phyloP scores from a whole-genome alignment of 2,329 filamentous ascomycete species.

The Aspergillus quadrilineatus region DNA sequence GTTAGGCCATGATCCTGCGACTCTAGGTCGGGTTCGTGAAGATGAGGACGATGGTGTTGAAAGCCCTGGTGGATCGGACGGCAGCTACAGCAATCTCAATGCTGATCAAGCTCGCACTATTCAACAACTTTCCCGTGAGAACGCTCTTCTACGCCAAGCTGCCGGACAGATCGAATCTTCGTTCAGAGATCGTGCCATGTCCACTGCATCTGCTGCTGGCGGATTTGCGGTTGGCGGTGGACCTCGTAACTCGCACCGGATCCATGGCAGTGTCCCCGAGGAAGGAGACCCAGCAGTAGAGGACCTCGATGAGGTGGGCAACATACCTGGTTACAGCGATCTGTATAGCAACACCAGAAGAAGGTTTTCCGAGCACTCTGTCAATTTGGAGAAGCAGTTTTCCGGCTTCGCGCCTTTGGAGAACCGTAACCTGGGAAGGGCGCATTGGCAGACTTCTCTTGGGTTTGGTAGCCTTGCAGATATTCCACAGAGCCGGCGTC shows the following conservation, averaged over 20 bases:
- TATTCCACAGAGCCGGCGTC: constrained; percentile 50
- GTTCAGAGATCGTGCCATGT: constrained; percentile 43
- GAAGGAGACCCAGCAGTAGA: constrained; percentile 46
- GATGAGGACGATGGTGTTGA: constrained; percentile 50
- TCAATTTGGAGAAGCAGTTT: constrained; percentile 43
- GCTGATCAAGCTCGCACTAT: constrained; percentile 46
- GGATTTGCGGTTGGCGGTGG: constrained; percentile 33
- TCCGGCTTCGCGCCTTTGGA: constrained; percentile 39
- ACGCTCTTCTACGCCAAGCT: constrained; percentile 48
- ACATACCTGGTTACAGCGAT: constrained; percentile 40
- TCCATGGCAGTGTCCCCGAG: constrained; percentile 44
- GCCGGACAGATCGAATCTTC: constrained; percentile 41
- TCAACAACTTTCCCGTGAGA: constrained; percentile 49
- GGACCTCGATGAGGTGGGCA: constrained; percentile 45
- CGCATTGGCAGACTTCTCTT: constrained; percentile 52
- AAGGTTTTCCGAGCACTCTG: constrained; percentile 47
- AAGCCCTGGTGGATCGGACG: constrained; percentile 40
- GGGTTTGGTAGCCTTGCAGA: constrained; percentile 49
- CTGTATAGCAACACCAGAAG: constrained; percentile 39
- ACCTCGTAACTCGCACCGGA: constrained; percentile 38
- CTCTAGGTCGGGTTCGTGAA: constrained; percentile 49
- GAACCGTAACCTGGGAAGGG: constrained; percentile 47
- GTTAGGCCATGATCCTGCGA: constrained; percentile 46
- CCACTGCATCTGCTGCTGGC: constrained; percentile 38
- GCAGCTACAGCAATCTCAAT: constrained; percentile 37